These are phyloP conservation scores for Hypoxylon sp. DNA, from an alignment of 2,329 filamentous ascomycete genomes.

Conservation along the genomic window DNA sequence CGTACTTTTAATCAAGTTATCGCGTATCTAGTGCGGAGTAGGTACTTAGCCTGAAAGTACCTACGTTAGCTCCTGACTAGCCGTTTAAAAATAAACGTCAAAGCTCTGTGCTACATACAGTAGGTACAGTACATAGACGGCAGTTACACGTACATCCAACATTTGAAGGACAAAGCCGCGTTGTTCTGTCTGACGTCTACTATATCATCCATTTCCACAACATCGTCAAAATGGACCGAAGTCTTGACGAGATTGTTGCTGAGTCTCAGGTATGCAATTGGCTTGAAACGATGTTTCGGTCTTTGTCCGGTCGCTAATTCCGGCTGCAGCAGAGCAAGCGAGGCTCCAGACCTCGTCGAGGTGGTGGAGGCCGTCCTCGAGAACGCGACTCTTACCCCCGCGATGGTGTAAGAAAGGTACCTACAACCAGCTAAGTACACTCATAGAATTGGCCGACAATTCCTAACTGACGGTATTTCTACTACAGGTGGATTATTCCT, in stretches of 20 bases:
- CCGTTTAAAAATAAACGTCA: conserved; percentile 28
- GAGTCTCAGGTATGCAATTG: conserved; percentile 52
- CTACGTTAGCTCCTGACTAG: conserved; percentile 13
- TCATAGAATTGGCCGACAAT: conserved; percentile 47
- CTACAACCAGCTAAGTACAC: conserved; percentile 44
- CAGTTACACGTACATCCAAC: conserved; percentile 18
- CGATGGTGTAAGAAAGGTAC: conserved; percentile 95
- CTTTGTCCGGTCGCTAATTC: conserved; percentile 26
- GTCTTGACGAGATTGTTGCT: conserved; percentile 56
- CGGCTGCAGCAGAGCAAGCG: conserved; percentile 47
- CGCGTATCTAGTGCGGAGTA: neutral
- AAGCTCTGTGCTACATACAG: conserved; percentile 24
- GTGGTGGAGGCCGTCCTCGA: conserved; percentile 48
- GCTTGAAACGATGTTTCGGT: neutral
- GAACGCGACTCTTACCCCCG: conserved; percentile 72
- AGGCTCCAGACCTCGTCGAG: conserved; percentile 50
- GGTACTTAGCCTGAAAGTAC: neutral
- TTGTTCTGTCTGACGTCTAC: conserved; percentile 23
- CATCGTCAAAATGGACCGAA: conserved; percentile 52
- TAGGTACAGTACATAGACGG: neutral
- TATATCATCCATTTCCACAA: conserved; percentile 23
- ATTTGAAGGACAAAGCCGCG: conserved; percentile 31
- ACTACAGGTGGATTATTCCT: conserved; percentile 55
- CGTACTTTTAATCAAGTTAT: neutral
- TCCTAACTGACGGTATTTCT: conserved; percentile 41